phyloP scores from a whole-genome alignment of 768 basidiomycete genomes.

The Trametes cinnabarina region DNA sequence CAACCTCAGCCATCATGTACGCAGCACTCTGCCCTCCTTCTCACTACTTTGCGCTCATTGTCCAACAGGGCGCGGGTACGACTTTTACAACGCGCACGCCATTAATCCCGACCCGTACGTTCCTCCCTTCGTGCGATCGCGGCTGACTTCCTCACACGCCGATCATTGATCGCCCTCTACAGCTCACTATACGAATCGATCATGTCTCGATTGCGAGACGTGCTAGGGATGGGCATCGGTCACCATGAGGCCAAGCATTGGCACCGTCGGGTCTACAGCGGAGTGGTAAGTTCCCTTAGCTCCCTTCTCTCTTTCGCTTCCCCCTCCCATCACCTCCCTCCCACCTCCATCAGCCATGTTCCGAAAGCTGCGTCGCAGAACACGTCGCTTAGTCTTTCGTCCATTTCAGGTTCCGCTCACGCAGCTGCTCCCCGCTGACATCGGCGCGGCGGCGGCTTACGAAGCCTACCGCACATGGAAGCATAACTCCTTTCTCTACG shows the following conservation, averaged over 20 bases:
- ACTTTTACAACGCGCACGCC: constrained; percentile 66
- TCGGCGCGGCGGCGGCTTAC: constrained; percentile 77
- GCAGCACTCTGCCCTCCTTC: constrained; percentile 37
- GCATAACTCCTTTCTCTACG: constrained; percentile 50
- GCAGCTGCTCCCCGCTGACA: constrained; percentile 53
- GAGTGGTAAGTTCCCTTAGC: constrained; percentile 41
- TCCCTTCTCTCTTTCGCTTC: not conserved
- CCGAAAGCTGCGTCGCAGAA: not conserved
- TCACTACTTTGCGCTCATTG: not conserved
- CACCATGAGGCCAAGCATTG: constrained; percentile 60
- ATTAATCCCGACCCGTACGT: constrained; percentile 56
- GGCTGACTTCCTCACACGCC: constrained; percentile 15
- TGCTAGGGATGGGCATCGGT: constrained; percentile 44
- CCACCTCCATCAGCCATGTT: not conserved
- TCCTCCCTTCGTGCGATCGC: not conserved
- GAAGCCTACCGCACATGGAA: constrained; percentile 72
- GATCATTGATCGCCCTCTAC: not conserved
- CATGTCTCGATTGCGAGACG: constrained; percentile 30
- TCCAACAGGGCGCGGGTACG: constrained; percentile 54
- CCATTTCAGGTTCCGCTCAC: constrained; percentile 46
- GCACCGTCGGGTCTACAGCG: constrained; percentile 67
- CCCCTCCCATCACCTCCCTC: not conserved
- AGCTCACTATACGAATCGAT: constrained; percentile 39
- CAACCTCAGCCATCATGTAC: constrained; percentile 54
- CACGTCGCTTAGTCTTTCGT: not conserved